Evolutionary conservation across 202 grass and related monocot species (phyloP), one percentile per base, ranked within the genome.

Genomic region (Alloteropsis angusta): DNA sequence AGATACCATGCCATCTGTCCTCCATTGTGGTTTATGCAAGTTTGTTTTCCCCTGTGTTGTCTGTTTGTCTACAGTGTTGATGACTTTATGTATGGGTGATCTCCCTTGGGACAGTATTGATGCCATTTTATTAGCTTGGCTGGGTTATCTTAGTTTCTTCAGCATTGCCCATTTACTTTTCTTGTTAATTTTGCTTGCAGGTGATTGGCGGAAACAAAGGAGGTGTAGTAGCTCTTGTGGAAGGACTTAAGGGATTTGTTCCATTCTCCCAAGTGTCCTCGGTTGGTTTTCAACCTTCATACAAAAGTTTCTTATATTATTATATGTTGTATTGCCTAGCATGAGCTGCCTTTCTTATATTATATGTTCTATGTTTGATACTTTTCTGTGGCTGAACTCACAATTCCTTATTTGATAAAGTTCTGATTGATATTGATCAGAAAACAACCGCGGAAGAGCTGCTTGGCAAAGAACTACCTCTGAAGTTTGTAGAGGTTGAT

Each of bases 401-500:
- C 6, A 48, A 11, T 78, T 56, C 10, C 26, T 56, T 80, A 46
- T 72, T 80, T 89, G 58, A 78, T 13, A 60, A 42, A n/a, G 5
- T 42, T 30, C 68, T 75, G 16, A 46, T 85, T 85, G 21, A 60
- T 60, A 12, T 75, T 86, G 78, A 81, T 68, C 84, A 99, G 92
- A 99, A 84, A 99, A 71, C 89, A 62, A 81, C 90, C 60, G 84
- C 89, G 21, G 96, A 99, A 82, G 92, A 95, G 36, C 78, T 99
- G 52, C 76, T 99, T 65, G 92, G 69, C 47, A 84, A 90, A 87
- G 92, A 99, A 34, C 21, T 96, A 46, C 89, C 86, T 39, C 84
- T 99, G 15, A 96, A 99, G 78, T 95, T 91, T 76, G 87, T 99
- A 48, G 96, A 99, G 85, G 90, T 99, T 13, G 96, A 99, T 53